Base-by-base conservation (phyloP, 345 rosid species). In the Physaria fendleri region DNA sequence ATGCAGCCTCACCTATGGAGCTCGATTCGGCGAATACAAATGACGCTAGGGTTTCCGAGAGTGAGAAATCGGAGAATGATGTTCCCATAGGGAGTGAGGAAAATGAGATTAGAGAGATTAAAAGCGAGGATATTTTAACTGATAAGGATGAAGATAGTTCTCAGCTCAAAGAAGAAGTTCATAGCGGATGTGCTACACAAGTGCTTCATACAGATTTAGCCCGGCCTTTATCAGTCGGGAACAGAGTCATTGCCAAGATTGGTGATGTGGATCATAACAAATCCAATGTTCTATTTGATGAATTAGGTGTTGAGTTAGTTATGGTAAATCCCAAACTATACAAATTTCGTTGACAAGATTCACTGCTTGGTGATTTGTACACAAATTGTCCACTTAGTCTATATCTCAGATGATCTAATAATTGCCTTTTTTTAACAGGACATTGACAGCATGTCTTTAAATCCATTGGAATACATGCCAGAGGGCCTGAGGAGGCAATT, bases 391-490 rank as follows among this genome's bases (percentile, higher is more conserved):
- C 18, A 12, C 14, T 62, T 47, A 5, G 14, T 20, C 17, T 42
- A 25, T 6, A 30, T 40, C 38, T 46, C 48, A 51, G 56, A 15
- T 38, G 25, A 53, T 61, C 9, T 42, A 49, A 64, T 44, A 63
- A 57, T 41, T 12, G 17, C 13, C 7, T 49, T 59, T 54, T n/a
- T 60, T 25, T 56, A 14, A 56, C 82, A 90, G 99, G 99, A 94
- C 79, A 73, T 84, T 71, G 97, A 94, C 71, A 85, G 95, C 78
- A 94, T 94, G 99, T 97, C 99, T 68, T 68, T 72, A 57, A 79
- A 90, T 80, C 85, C 85, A 5, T 65, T 81, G 58, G 92, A 87
- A 20, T 90, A 80, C 75, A 80, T 84, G 84, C 90, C 96, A 18
- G 96, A 94, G 74, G 76, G 79, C 74, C 84, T 82, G 71, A 76